These are phyloP conservation scores for Fraxinus albicans DNA, from an alignment of 305 asterid species.

Conservation along the genomic window DNA sequence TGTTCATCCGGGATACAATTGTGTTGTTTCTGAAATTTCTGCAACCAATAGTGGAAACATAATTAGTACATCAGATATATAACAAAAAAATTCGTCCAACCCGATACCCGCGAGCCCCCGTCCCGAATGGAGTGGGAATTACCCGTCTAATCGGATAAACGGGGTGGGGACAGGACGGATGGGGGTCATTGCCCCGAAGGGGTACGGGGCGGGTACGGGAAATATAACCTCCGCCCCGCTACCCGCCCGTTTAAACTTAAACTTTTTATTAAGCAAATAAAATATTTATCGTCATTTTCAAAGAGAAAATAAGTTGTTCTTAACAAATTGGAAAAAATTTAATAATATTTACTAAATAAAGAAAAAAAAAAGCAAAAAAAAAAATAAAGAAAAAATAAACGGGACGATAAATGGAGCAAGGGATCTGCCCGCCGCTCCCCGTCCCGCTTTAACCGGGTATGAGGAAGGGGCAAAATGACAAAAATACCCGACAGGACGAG, in stretches of 20 bases:
- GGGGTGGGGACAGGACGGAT: not conserved
- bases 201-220: not conserved
- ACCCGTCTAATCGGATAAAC: not conserved
- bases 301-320: not conserved
- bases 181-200: not conserved
- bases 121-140: not conserved
- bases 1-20: conserved; percentile 98
- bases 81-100: not conserved
- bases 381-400: not conserved
- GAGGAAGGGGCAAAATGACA: not conserved
- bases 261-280: not conserved
- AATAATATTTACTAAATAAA: too few species aligned
- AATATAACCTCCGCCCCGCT: not conserved
- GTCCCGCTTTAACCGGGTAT: not conserved
- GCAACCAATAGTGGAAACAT: conserved; percentile 33
- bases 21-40: conserved; percentile 96
- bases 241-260: not conserved
- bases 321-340: not conserved
- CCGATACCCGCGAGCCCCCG: not conserved
- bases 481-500: not conserved
- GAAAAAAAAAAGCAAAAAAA: not conserved
- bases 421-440: not conserved
- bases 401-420: not conserved
- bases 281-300: not conserved
- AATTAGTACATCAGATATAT: conserved; percentile 9